Base-by-base conservation (phyloP, 169 alveolate species). In the Plasmodium blacklocki region DNA sequence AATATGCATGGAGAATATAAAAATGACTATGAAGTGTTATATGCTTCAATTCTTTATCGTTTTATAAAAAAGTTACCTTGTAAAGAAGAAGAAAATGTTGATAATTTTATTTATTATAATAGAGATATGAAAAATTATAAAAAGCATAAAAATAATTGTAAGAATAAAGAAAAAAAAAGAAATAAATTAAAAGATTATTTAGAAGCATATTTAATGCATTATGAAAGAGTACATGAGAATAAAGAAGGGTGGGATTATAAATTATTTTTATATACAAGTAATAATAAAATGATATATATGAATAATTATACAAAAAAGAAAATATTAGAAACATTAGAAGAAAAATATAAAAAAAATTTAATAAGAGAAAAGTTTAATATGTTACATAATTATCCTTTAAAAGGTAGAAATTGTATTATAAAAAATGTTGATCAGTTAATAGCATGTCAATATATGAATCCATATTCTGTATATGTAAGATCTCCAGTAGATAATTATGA, bases 361-460 rank as follows among this genome's bases (percentile, higher is more conserved):
- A 26, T 71, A 12, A 70, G 92, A 71, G 78, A 71, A 86, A 70
- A 74, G 18, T 86, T 47, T 49, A 86, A 86, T 66, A 19, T 72
- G n/a, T 45, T 86, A 67, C 71, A 86, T 59, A 59, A 56, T 59
- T 59, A 26, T 14, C 75, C 71, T 26, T 64, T 86, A 11, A 86
- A 86, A 60, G 92, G 92, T 39, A 86, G 87, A 72, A 71, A 86
- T 47, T 71, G 87, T 7, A 86, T 71, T n/a, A 86, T 86, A 18
- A 86, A 86, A 62, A 72, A 60, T 49, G 50, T 86, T 8, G 75
- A 86, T 66, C 68, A 71, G 6, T 26, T 78, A 43, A 64, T 49
- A 29, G 67, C 54, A 23, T 78, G 89, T 47, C 66, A 39, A 45
- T 78, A 47, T 58, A 45, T 64, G 54, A 78, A 78, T 70, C 76